These are phyloP conservation scores for Plenodomus biglobosus DNA, from an alignment of 2,329 filamentous ascomycete species.

Conservation along the genomic window DNA sequence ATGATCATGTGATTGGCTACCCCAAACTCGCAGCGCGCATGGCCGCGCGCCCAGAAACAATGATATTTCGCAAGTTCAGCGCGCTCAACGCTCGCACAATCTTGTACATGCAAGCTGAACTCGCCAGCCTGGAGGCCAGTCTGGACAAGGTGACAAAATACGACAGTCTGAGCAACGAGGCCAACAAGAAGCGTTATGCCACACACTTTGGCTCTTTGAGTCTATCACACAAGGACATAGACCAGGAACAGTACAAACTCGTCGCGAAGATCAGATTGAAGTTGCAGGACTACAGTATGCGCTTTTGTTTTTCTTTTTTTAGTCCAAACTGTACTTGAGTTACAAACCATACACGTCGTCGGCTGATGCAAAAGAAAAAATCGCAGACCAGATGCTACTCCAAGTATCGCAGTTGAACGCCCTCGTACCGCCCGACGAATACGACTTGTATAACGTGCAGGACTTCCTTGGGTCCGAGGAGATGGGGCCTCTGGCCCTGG, in stretches of 20 bases:
- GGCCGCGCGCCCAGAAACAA: slow-evolving; percentile 6
- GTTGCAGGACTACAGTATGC: slow-evolving; percentile 6
- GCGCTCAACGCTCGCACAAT: slow-evolving; percentile 16
- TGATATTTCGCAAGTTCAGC: slow-evolving; percentile 17
- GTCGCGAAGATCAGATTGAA: neutral
- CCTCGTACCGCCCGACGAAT: slow-evolving; percentile 1
- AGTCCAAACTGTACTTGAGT: too few species aligned
- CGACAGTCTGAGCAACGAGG: neutral
- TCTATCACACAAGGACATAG: neutral
- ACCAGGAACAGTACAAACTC: neutral
- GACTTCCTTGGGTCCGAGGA: slow-evolving; percentile 2
- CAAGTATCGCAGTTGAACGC: slow-evolving; percentile 4
- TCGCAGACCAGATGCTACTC: slow-evolving; percentile 3
- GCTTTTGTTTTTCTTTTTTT: too few species aligned
- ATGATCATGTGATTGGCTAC: slow-evolving; percentile 9
- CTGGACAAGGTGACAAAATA: neutral
- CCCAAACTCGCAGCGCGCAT: slow-evolving; percentile 14
- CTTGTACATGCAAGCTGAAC: slow-evolving; percentile 16
- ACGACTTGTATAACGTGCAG: slow-evolving; percentile 10
- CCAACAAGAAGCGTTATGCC: neutral
- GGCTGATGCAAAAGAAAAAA: too few species aligned
- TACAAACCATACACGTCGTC: too few species aligned
- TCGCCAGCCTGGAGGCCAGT: slow-evolving; percentile 1
- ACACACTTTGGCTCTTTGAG: neutral
- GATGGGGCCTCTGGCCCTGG: neutral